Base-by-base conservation (phyloP, 2,329 filamentous ascomycete genomes). In the Colletotrichum ledebouriae region DNA sequence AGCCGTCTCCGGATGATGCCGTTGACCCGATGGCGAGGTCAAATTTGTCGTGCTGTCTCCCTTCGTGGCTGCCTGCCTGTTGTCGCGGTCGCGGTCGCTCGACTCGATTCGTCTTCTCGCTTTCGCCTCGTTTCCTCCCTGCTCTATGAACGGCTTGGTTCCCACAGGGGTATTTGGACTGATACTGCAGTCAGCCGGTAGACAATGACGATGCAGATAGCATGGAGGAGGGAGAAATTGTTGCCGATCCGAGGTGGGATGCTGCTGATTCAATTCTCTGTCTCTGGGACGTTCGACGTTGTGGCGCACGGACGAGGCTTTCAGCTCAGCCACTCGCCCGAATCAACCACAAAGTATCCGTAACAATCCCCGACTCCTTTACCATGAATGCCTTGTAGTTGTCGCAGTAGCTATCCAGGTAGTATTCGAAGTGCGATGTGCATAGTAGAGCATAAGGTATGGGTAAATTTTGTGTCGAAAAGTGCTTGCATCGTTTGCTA, bases 241-340 rank as follows among this genome's bases (percentile, higher is more conserved):
- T 58, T 46, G 53, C 39, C 42, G 11, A 37, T 47, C 3, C 13
- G 15, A 33, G 65, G 13, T 59, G 41, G 33, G 47, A 50, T 37
- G 61, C 55, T 50, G 55, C 66, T 56, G 22, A 44, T 66, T 66
- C 65, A 55, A 59, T 65, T 41, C 41, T 59, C 41, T 59, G 17
- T 17, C 41, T 59, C 49, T 50, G 6, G 49, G 47, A 59, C 39
- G 66, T 69, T 56, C 47, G 33, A 41, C 1, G 7, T 22, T 66
- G 61, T 69, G 66, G 66, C 66, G 61, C 49, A 55, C 33, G 4
- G 49, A 41, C 41, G 62, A 37, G 61, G 65, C 65, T 65, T 33
- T 20, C 34, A 42, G 25, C 66, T 56, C 17, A 69, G 66, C 62
- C 56, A 66, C 49, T 41, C 4, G 20, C 25, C 20, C 17, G 25